These are phyloP conservation scores for Calonectria hongkongensis DNA, from an alignment of 2,329 filamentous ascomycete genomes.

Conservation along the genomic window DNA sequence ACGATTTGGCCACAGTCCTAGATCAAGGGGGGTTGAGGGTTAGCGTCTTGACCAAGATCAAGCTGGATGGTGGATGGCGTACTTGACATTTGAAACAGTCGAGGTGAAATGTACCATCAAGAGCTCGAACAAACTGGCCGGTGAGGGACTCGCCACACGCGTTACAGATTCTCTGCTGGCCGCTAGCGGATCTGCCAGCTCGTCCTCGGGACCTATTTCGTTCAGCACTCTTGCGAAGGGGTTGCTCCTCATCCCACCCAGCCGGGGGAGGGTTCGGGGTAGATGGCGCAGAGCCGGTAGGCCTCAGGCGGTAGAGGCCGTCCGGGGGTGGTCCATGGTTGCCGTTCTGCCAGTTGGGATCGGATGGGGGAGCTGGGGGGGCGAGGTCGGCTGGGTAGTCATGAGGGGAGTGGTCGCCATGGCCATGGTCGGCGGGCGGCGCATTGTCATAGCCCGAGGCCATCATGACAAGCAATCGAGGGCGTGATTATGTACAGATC, in stretches of 20 bases:
- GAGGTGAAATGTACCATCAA: constrained; percentile 95
- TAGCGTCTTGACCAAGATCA: constrained; percentile 44
- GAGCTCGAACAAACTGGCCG: constrained; percentile 95
- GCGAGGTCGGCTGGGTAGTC: constrained; percentile 56
- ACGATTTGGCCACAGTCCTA: constrained; percentile 98
- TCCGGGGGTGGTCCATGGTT: constrained; percentile 62
- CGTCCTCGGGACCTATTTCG: constrained; percentile 74
- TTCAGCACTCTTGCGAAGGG: constrained; percentile 72
- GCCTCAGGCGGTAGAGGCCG: constrained; percentile 58
- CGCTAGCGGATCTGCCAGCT: constrained; percentile 74
- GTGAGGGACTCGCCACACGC: constrained; percentile 93
- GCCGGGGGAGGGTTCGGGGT: constrained; percentile 56
- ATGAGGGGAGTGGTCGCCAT: constrained; percentile 53
- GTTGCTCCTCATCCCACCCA: constrained; percentile 63
- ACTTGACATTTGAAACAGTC: constrained; percentile 99
- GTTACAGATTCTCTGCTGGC: constrained; percentile 81
- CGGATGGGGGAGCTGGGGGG: constrained; percentile 57
- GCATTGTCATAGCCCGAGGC: constrained; percentile 69
- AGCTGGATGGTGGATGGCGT: constrained; percentile 51
- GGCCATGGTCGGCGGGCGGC: constrained; percentile 62
- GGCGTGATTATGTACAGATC: constrained; percentile 49
- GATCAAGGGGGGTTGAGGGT: constrained; percentile 35
- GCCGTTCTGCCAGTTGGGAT: constrained; percentile 62
- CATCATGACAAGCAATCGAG: constrained; percentile 60
- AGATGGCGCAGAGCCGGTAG: constrained; percentile 60